phyloP scores from a whole-genome alignment of 768 basidiomycete species.

The Boletus tylopilopsis region DNA sequence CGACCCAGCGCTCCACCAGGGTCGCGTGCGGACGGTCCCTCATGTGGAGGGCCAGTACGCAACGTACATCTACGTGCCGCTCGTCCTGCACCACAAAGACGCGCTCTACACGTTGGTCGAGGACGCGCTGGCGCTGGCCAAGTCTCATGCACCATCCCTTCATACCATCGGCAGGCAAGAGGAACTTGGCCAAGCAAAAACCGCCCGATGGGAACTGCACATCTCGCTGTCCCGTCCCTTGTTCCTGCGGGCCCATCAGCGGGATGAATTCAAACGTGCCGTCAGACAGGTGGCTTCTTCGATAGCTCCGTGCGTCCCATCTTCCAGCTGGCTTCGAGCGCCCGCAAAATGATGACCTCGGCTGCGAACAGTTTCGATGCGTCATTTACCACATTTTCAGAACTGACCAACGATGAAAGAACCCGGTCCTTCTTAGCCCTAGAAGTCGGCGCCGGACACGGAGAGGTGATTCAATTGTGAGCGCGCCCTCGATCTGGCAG shows the following conservation, averaged over 20 bases:
- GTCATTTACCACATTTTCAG: conserved; percentile 70
- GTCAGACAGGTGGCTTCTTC: conserved; percentile 50
- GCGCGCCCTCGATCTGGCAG: background rate
- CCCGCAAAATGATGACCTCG: conserved; percentile 5
- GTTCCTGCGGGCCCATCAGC: conserved; percentile 75
- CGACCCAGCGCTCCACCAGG: conserved; percentile 80
- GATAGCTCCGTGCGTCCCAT: conserved; percentile 43
- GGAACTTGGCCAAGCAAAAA: background rate
- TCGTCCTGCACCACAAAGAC: conserved; percentile 44
- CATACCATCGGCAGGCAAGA: conserved; percentile 39
- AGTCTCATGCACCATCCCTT: conserved; percentile 42
- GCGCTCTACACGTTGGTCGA: conserved; percentile 44
- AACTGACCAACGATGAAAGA: conserved; percentile 74
- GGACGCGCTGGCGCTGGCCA: conserved; percentile 43
- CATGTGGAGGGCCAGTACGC: conserved; percentile 88
- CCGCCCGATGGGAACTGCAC: conserved; percentile 52
- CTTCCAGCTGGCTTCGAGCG: background rate
- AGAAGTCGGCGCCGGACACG: conserved; percentile 81
- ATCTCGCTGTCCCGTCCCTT: conserved; percentile 83
- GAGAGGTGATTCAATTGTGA: conserved; percentile 48
- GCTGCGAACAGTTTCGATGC: conserved; percentile 53
- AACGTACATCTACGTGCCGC: conserved; percentile 70
- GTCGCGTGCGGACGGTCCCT: conserved; percentile 67
- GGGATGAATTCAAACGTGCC: conserved; percentile 63
- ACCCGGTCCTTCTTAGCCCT: conserved; percentile 78